A percentile compares a stretch with the other conserved stretches of the same genome.
Conservation (phyloP, 495 filamentous ascomycete genomes). For the Neurospora sp. region DNA sequence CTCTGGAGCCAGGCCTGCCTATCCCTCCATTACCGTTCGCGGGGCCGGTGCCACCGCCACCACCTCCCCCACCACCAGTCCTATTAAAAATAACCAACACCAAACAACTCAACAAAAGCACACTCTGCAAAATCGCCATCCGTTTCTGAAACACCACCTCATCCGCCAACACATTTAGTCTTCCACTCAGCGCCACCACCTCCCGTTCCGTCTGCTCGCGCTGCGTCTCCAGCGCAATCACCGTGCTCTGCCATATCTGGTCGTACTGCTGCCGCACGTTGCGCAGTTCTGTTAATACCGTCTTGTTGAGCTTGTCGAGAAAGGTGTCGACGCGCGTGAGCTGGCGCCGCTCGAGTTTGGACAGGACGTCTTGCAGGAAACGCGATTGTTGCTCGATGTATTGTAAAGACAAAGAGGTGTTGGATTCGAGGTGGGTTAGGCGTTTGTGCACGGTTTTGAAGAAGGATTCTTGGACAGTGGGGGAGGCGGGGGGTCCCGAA, state of each 20-base stretch:
- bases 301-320: slow-evolving; percentile 72
- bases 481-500: slow-evolving; percentile 47
- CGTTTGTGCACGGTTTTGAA: slow-evolving; percentile 95
- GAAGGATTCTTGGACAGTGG: slow-evolving; percentile 91
- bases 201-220: slow-evolving; percentile 71
- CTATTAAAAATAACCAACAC: slow-evolving; percentile 71
- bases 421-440: slow-evolving; percentile 79
- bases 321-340: slow-evolving; percentile 72
- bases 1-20: background rate
- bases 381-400: slow-evolving; percentile 96
- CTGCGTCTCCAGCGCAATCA: slow-evolving; percentile 82
- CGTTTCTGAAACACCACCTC: slow-evolving; percentile 94
- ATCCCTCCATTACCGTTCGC: background rate
- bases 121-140: slow-evolving; percentile 79
- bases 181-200: slow-evolving; percentile 66
- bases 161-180: slow-evolving; percentile 79
- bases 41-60: background rate
- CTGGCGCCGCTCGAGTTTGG: slow-evolving; percentile 82
- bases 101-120: slow-evolving; percentile 80
- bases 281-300: slow-evolving; percentile 75
- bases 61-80: slow-evolving; percentile 20
- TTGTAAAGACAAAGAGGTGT: slow-evolving; percentile 83
- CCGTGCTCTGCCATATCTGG: slow-evolving; percentile 89
- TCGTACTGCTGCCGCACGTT: slow-evolving; percentile 81
- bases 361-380: slow-evolving; percentile 83